These are phyloP conservation scores for Pyrrhoderma noxium DNA, from an alignment of 1,284 basidiomycete species.

Conservation along the genomic window DNA sequence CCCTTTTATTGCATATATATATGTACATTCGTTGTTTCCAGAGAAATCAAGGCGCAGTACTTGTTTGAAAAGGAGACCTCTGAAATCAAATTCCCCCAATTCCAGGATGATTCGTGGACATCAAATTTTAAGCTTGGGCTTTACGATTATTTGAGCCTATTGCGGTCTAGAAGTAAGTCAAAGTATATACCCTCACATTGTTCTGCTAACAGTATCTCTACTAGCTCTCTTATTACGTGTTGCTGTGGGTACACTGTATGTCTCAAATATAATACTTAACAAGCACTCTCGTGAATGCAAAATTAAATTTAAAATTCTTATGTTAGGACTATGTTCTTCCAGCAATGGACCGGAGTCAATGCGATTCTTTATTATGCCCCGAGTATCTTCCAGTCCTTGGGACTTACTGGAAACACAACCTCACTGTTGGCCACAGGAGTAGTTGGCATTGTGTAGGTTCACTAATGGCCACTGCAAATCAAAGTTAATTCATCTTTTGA, in stretches of 20 bases:
- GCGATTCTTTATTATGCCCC: conserved; percentile 68
- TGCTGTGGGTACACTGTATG: conserved; percentile 49
- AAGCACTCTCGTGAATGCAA: not conserved
- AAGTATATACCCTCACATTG: too few species aligned
- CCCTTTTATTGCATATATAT: too few species aligned
- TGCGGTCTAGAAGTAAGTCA: conserved; percentile 42
- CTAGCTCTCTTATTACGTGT: conserved; percentile 52
- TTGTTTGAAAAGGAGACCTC: conserved; percentile 64
- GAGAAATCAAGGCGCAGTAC: conserved; percentile 73
- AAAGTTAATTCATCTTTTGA: not conserved
- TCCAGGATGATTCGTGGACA: conserved; percentile 50
- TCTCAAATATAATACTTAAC: conserved; percentile 6
- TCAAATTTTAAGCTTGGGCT: conserved; percentile 59
- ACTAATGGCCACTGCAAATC: conserved; percentile 9
- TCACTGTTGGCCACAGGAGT: conserved; percentile 74
- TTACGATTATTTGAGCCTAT: conserved; percentile 47
- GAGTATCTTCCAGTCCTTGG: conserved; percentile 52
- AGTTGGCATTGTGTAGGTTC: conserved; percentile 65
- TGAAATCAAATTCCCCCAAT: conserved; percentile 49
- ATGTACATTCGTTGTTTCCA: conserved; percentile 23
- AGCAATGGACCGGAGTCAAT: conserved; percentile 62
- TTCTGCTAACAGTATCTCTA: conserved; percentile 11
- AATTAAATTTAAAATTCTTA: conserved; percentile 1
- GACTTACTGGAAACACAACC: conserved; percentile 51
- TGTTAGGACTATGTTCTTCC: conserved; percentile 64